Percentiles rank a stretch among this genome's conserved stretches.
These are phyloP conservation scores for Coemansia sp. DNA, from an alignment of 192 early-diverging fungal species.

Conservation along the genomic window DNA sequence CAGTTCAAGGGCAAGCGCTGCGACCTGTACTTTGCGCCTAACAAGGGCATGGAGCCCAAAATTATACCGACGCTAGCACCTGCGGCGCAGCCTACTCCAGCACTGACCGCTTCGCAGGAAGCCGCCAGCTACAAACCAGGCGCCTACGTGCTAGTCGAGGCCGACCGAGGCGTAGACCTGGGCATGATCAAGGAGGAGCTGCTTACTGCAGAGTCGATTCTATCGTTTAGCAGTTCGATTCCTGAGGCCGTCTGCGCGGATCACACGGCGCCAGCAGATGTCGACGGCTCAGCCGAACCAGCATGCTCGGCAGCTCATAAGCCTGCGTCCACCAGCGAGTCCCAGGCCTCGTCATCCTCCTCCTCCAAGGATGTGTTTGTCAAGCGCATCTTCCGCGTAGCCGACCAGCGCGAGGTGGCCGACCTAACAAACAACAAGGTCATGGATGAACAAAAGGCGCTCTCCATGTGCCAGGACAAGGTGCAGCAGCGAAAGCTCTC, in stretches of 20 bases:
- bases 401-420: conserved; percentile 78
- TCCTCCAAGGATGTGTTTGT: conserved; percentile 77
- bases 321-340: neutral
- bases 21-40: conserved; percentile 49
- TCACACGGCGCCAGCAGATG: conserved; percentile 5
- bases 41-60: conserved; percentile 23
- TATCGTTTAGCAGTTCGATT: conserved; percentile 19
- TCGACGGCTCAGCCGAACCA: neutral
- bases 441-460: conserved; percentile 89
- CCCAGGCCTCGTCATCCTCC: neutral
- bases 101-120: neutral
- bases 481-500: conserved; percentile 88
- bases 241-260: conserved; percentile 1
- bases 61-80: conserved; percentile 30
- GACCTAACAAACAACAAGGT: conserved; percentile 77
- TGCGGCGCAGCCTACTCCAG: conserved; percentile 6
- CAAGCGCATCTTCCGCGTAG: conserved; percentile 88
- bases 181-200: conserved; percentile 47
- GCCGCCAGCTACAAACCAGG: conserved; percentile 18
- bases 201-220: conserved; percentile 14
- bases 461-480: conserved; percentile 86
- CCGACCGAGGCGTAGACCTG: conserved; percentile 53
- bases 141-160: conserved; percentile 47
- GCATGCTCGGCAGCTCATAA: neutral
- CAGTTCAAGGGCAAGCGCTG: conserved; percentile 49